Evolutionary conservation across 306 rosid species (phyloP).

Genomic region (Quercus berberidifolia): DNA sequence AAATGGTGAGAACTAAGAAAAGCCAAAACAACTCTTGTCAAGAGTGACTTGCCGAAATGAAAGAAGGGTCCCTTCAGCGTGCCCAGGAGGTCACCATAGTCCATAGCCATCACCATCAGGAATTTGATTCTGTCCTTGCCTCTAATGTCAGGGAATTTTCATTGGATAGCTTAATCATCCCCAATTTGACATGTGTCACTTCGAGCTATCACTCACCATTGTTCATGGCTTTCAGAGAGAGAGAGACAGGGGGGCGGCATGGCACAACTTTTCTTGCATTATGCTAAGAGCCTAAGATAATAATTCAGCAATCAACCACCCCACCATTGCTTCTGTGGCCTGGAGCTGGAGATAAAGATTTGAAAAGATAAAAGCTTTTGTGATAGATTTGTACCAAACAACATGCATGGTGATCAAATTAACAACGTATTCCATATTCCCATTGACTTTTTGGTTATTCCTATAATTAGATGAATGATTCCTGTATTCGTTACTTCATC

Average conservation of each 20-base stretch:
- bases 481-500: constrained; percentile 21
- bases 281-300: neutral
- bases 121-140: constrained; percentile 57
- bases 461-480: neutral
- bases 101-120: constrained; percentile 30
- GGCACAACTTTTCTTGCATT: constrained; percentile 16
- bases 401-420: neutral
- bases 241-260: neutral
- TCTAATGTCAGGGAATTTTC: constrained; percentile 32
- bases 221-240: constrained; percentile 1
- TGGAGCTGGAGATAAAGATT: neutral
- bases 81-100: constrained; percentile 19
- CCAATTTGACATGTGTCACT: constrained; percentile 28
- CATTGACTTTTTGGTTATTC: constrained; percentile 15
- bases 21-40: constrained; percentile 33
- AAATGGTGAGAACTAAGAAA: neutral
- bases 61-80: constrained; percentile 15
- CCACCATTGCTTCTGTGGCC: neutral
- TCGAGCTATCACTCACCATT: constrained; percentile 23
- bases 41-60: constrained; percentile 29
- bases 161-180: constrained; percentile 22
- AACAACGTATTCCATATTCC: neutral
- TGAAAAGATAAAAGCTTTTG: neutral
- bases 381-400: neutral
- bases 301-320: constrained; percentile 11